phyloP scores from a whole-genome alignment of 2,329 filamentous ascomycete species.

The Monilinia fructigena region DNA sequence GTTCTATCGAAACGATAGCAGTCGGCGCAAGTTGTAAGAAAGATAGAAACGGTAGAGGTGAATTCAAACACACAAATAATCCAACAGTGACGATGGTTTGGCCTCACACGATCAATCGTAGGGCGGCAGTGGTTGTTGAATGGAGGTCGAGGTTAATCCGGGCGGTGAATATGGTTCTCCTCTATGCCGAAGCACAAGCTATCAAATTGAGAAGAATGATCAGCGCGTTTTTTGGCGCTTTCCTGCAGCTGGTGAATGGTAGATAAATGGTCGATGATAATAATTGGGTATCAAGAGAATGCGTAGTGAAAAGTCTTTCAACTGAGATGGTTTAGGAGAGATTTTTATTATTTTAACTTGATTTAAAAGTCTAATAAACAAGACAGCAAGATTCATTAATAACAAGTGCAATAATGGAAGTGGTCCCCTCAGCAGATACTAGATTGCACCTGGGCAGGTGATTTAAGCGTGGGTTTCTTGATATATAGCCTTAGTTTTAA shows the following conservation, averaged over 20 bases:
- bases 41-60: constrained; percentile 4
- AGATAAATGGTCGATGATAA: constrained; percentile 7
- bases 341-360: constrained; percentile 2
- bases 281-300: constrained; percentile 10
- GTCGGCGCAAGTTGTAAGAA: constrained; percentile 11
- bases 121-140: constrained; percentile 21
- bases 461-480: constrained; percentile 1
- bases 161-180: constrained; percentile 22
- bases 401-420: constrained; percentile 10
- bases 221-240: constrained; percentile 23
- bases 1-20: constrained; percentile 13
- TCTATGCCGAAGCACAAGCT: constrained; percentile 20
- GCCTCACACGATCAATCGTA: constrained; percentile 14
- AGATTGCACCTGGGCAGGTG: too few species aligned
- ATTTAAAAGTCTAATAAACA: constrained; percentile 20
- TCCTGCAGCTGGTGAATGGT: neutral
- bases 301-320: neutral
- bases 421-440: constrained; percentile 17
- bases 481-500: neutral
- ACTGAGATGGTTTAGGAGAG: neutral
- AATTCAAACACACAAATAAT: constrained; percentile 11
- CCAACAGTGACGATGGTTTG: constrained; percentile 5
- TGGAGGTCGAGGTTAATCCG: constrained; percentile 20
- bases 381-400: constrained; percentile 12
- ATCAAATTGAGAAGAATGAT: constrained; percentile 13